Conservation (phyloP, 345 rosid species). For the Ceriops tagal region DNA sequence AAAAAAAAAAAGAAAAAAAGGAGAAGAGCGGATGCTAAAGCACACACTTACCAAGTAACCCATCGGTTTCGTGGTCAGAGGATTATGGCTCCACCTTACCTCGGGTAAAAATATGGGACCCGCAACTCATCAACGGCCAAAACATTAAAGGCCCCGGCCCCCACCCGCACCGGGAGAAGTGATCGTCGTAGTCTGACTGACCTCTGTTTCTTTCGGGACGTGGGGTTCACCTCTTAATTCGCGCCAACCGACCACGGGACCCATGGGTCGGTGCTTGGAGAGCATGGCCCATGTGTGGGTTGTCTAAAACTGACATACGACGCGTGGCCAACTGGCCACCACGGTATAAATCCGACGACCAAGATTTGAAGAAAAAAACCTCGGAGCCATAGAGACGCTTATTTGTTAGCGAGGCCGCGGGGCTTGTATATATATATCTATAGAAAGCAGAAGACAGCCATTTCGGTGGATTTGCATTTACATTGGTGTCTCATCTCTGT, state of each 20-base stretch:
- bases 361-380: slow-evolving; percentile 3
- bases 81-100: too few relatives aligned
- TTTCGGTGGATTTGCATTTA: too few relatives aligned
- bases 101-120: not conserved
- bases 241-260: not conserved
- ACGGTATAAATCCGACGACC: not conserved
- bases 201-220: not conserved
- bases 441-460: not conserved
- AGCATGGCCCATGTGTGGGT: not conserved
- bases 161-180: not conserved
- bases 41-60: too few relatives aligned
- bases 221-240: not conserved
- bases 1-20: too few relatives aligned
- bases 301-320: not conserved
- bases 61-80: too few relatives aligned
- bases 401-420: not conserved
- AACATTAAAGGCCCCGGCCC: not conserved
- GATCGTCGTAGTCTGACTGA: not conserved
- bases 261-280: slow-evolving; percentile 8
- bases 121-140: not conserved
- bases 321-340: not conserved
- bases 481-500: not conserved
- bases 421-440: not conserved
- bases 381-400: not conserved
- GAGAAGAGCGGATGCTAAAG: too few relatives aligned